Evolutionary conservation across 2,329 filamentous ascomycete species (phyloP), one percentile per base, ranked within the genome.

Genomic region (Parastagonospora avenae): DNA sequence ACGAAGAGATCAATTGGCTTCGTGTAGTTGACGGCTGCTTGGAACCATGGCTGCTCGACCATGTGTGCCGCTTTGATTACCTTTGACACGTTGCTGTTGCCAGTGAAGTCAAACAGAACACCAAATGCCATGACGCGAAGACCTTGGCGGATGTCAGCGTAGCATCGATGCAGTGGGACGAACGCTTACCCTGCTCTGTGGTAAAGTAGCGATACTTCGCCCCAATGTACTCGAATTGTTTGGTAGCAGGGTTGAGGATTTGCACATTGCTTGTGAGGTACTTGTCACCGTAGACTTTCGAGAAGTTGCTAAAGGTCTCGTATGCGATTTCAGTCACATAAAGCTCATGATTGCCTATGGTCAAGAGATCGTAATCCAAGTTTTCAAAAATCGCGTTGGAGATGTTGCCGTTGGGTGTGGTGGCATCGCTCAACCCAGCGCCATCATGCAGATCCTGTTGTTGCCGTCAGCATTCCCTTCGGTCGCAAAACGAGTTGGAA

Each of bases 381-480:
- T 79, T 77, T 60, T 81, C 73, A 56, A 82, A 83, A 42, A 83
- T 77, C 1, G 73, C 73, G 52, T 81, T 82, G 1, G 82, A 83
- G 16, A 83, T 57, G 35, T 77, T 71, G 37, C 84, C 85, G 54
- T 87, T 85, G 2, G 80, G 79, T 1, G 67, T 72, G 0, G 85
- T 87, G 5, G 80, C 81, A 65, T 88, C 85, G 37, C 81, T 84
- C 40, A 88, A 71, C 1, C 85, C 85, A 27, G 82, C 82, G 2
- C 86, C 85, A 54, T 88, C 85, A 62, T 88, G 85, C n/a, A 88
- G 72, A 65, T 88, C 85, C 78, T 78, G 43, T 28, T 3, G n/a
- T n/a, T n/a, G n/a, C n/a, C n/a, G n/a, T n/a, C n/a, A n/a, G n/a
- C n/a, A n/a, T n/a, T 10, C 2, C 27, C 35, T 12, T 24, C 37